phyloP scores from a whole-genome alignment of 1,284 basidiomycete genomes.

The Trichosporon sp. region DNA sequence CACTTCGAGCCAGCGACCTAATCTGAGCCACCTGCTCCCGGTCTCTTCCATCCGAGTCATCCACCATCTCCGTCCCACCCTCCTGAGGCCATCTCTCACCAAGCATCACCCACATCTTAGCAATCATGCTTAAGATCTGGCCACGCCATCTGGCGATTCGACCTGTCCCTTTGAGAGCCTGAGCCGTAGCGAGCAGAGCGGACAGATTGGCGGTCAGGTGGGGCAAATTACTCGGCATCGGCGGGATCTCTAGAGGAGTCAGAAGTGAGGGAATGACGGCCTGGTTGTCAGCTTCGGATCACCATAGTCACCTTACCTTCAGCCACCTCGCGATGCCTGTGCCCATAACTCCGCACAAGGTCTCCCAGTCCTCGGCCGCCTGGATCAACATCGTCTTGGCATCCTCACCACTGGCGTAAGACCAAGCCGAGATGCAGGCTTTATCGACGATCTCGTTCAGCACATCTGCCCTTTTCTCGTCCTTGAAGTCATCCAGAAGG shows the following conservation, averaged over 20 bases:
- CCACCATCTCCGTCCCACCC: background rate
- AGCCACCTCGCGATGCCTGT: conserved; percentile 42
- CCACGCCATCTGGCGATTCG: conserved; percentile 41
- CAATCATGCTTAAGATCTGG: conserved; percentile 39
- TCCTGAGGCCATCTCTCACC: conserved; percentile 21
- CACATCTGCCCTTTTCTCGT: conserved; percentile 25
- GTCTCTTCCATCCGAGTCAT: background rate
- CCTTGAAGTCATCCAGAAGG: conserved; percentile 14
- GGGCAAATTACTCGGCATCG: conserved; percentile 26
- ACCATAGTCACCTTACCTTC: conserved; percentile 36
- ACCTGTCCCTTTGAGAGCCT: conserved; percentile 24
- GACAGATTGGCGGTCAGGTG: conserved; percentile 39
- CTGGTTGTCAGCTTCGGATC: conserved; percentile 16
- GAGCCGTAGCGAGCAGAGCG: conserved; percentile 30
- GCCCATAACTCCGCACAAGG: conserved; percentile 30
- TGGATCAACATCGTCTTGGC: conserved; percentile 29
- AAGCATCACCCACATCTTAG: conserved; percentile 32
- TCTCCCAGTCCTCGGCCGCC: conserved; percentile 33
- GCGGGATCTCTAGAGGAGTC: conserved; percentile 36
- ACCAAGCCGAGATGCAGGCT: conserved; percentile 31
- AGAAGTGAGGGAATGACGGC: conserved; percentile 41
- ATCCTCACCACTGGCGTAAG: conserved; percentile 38
- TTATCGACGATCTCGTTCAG: conserved; percentile 40
- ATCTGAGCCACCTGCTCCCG: background rate
- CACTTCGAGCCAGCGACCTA: conserved; percentile 1